Evolutionary conservation across 2,329 filamentous ascomycete species (phyloP), one percentile per base, ranked within the genome.

Genomic region (Tolypocladium inflatum): DNA sequence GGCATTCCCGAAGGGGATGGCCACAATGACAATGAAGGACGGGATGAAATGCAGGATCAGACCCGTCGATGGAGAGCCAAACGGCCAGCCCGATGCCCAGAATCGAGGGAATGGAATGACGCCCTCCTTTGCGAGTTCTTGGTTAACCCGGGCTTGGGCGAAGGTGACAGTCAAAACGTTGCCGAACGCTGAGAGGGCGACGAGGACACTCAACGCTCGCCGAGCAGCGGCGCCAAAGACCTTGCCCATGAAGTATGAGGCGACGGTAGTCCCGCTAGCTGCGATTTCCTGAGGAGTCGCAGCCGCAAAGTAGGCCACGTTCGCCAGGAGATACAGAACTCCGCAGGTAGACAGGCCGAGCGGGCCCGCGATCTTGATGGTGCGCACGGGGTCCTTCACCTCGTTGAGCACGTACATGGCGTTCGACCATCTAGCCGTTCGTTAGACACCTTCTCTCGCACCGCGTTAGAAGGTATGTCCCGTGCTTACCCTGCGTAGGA

Each of bases 61-160:
- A 4, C 71, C 72, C 8, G 83, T 74, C n/a, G 82, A 78, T 0
- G 86, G 87, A 0, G 87, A 80, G 58, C 85, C 83, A 61, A 85
- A 87, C 0, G 87, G 87, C 70, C 80, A 82, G 65, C 85, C 86
- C 4, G 84, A 88, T 0, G 86, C 86, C 83, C 84, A 89, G 67
- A 90, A 81, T 2, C 77, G 76, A 60, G 82, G 84, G 57, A 80
- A 87, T 0, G 87, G 87, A 17, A 90, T 66, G 6, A 90, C 73
- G 0, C 86, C 86, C 65, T 90, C 87, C 65, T 87, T 88, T 1
- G 83, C 87, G 51, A 90, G 74, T 68, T 89, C 86, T 62, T 86
- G 83, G 62, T 83, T 85, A 11, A 86, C 63, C 1, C 83, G 76
- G 0, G 82, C 73, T 56, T 85, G 81, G 0, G 81, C 77, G 63